Evolutionary conservation across 169 alveolate species (phyloP).

Genomic region (Plasmodium vivax): DNA sequence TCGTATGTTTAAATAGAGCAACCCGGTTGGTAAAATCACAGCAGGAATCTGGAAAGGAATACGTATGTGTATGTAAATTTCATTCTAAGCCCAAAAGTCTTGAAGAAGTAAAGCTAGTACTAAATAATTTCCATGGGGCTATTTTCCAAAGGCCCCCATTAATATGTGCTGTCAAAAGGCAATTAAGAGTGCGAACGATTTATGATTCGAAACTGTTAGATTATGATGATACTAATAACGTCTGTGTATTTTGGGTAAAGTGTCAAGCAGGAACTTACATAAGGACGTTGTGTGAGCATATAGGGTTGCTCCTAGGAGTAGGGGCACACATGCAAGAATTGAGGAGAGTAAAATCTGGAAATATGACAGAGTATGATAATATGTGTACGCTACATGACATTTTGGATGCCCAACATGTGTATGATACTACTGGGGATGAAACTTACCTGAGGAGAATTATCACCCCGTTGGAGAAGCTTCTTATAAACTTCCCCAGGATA

Average conservation of each 20-base stretch:
- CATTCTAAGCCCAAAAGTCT: conserved; percentile 89
- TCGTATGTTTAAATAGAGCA: conserved; percentile 99
- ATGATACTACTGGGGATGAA: conserved; percentile 96
- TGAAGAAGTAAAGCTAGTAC: conserved; percentile 86
- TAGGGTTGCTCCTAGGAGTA: conserved; percentile 97
- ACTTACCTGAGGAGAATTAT: conserved; percentile 96
- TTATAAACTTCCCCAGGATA: conserved; percentile 95
- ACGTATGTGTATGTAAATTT: conserved; percentile 96
- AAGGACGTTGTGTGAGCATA: conserved; percentile 99
- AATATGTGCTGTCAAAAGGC: conserved; percentile 99
- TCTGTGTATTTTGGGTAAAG: conserved; percentile 98
- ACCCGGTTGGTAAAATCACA: conserved; percentile 99
- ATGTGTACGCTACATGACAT: conserved; percentile 99
- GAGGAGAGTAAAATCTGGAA: conserved; percentile 98
- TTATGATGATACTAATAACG: conserved; percentile 95
- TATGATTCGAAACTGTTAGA: conserved; percentile 97
- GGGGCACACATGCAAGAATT: conserved; percentile 99
- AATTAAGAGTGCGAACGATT: conserved; percentile 98
- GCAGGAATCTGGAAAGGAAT: conserved; percentile 99
- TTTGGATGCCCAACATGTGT: conserved; percentile 96
- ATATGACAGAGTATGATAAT: conserved; percentile 96
- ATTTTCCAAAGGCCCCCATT: conserved; percentile 99
- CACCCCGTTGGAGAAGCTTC: conserved; percentile 97
- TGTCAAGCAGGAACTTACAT: conserved; percentile 99
- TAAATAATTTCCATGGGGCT: conserved; percentile 97